A percentile compares a stretch with the other conserved stretches of the same genome.
Conservation (phyloP, 2,329 filamentous ascomycete genomes). For the Cordyceps cateniannulata region DNA sequence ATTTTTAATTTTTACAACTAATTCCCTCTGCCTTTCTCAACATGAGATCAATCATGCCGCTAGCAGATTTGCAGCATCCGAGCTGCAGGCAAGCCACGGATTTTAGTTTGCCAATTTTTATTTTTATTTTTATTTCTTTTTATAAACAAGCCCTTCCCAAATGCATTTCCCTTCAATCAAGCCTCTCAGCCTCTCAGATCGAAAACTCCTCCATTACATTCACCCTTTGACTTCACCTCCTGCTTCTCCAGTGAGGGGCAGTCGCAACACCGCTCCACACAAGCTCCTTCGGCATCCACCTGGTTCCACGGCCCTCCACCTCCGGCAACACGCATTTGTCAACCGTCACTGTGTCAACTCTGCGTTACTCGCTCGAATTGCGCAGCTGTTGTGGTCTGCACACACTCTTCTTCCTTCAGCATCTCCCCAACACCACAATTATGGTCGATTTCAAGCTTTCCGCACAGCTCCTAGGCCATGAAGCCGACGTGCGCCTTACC, state of each 20-base stretch:
- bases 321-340: slow-evolving; percentile 10
- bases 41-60: too few species aligned
- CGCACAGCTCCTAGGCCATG: slow-evolving; percentile 80
- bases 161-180: too few species aligned
- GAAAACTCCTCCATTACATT: too few species aligned
- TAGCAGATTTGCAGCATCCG: too few species aligned
- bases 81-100: too few species aligned
- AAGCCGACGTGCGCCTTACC: slow-evolving; percentile 66
- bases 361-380: background rate
- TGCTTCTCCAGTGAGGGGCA: background rate
- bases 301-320: slow-evolving; percentile 10
- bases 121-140: too few species aligned
- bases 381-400: slow-evolving; percentile 1
- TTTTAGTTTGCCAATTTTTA: too few species aligned
- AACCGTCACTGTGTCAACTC: slow-evolving; percentile 7
- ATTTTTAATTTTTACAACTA: too few species aligned
- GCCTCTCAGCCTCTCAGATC: too few species aligned
- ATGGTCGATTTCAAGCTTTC: slow-evolving; percentile 92
- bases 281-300: slow-evolving; percentile 12
- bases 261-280: slow-evolving; percentile 7
- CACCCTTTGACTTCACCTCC: too few species aligned
- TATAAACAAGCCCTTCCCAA: too few species aligned
- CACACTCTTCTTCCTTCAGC: background rate
- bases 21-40: too few species aligned
- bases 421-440: slow-evolving; percentile 11